Conservation (phyloP, 768 basidiomycete species). For the Clathrus columnatus region DNA sequence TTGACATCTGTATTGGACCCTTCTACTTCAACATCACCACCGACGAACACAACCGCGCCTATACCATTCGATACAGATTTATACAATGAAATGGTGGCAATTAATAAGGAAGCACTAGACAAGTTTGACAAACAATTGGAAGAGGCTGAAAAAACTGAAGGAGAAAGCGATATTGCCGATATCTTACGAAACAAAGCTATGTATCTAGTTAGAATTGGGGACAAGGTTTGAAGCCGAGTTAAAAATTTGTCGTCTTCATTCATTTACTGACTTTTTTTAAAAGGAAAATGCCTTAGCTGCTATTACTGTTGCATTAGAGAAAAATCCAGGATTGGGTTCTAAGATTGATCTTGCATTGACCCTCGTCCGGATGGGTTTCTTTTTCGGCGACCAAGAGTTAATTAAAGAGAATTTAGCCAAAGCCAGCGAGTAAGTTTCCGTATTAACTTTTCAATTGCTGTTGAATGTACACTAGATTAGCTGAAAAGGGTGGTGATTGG, state of each 20-base stretch:
- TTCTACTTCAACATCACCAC: slow-evolving; percentile 10
- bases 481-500: slow-evolving; percentile 97
- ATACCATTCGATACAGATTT: slow-evolving; percentile 44
- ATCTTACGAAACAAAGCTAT: slow-evolving; percentile 76
- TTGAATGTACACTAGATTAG: slow-evolving; percentile 43
- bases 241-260: slow-evolving; percentile 7
- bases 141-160: slow-evolving; percentile 85
- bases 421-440: slow-evolving; percentile 62
- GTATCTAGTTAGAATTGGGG: slow-evolving; percentile 83
- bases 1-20: slow-evolving; percentile 22
- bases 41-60: slow-evolving; percentile 34
- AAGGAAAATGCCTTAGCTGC: slow-evolving; percentile 73
- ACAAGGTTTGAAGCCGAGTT: no score
- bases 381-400: slow-evolving; percentile 71
- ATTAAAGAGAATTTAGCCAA: slow-evolving; percentile 64
- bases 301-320: slow-evolving; percentile 76
- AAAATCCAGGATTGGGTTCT: slow-evolving; percentile 87
- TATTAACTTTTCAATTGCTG: not conserved
- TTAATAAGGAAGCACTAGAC: slow-evolving; percentile 64
- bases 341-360: slow-evolving; percentile 89
- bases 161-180: slow-evolving; percentile 90
- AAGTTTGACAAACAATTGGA: slow-evolving; percentile 68
- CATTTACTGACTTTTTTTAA: not conserved
- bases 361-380: slow-evolving; percentile 82
- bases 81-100: slow-evolving; percentile 50